Base-by-base conservation (phyloP, 225 moss, liverwort and hornwort species). In the Lunularia cruciata region DNA sequence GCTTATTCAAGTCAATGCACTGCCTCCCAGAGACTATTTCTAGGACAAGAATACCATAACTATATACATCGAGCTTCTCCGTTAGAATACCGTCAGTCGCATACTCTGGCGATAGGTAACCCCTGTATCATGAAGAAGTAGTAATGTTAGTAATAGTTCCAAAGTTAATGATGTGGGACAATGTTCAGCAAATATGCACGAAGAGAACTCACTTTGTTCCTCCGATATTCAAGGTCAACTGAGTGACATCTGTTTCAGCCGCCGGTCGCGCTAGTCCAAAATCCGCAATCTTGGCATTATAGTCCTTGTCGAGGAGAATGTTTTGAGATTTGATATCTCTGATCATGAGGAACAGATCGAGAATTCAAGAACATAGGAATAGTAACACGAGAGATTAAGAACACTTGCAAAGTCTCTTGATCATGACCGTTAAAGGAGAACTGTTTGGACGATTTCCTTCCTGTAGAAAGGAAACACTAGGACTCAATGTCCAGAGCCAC, bases 61-160 rank as follows among this genome's bases (percentile, higher is more conserved):
- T 72, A 13, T 53, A 80, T 12, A 80, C 72, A 35, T 76, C 76
- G 4, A 60, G 60, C 37, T 76, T 75, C 27, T 80, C 76, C 13
- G 80, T 72, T 22, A 80, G 52, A 22, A 70, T 36, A 10, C 80
- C 80, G 15, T 70, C 49, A 8, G 22, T 64, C 9, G 66, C 47
- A 35, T 75, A 75, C 45, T 75, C 79, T 13, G 75, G 79, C 58
- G 75, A 57, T 9, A 75, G 67, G 46, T 80, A 75, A 25, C 75
- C 79, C 19, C 79, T 80, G 76, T 51, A 20, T 7, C 1, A 16
- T 26, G 11, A 33, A 13, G 0, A 57, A 32, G 26, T 13, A n/a
- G n/a, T n/a, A n/a, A n/a, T n/a, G n/a, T n/a, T n/a, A n/a, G n/a
- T n/a, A n/a, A n/a, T n/a, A n/a, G n/a, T n/a, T n/a, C n/a, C n/a